phyloP scores from a whole-genome alignment of 208 protist species.

The Trypanosoma rangeli region DNA sequence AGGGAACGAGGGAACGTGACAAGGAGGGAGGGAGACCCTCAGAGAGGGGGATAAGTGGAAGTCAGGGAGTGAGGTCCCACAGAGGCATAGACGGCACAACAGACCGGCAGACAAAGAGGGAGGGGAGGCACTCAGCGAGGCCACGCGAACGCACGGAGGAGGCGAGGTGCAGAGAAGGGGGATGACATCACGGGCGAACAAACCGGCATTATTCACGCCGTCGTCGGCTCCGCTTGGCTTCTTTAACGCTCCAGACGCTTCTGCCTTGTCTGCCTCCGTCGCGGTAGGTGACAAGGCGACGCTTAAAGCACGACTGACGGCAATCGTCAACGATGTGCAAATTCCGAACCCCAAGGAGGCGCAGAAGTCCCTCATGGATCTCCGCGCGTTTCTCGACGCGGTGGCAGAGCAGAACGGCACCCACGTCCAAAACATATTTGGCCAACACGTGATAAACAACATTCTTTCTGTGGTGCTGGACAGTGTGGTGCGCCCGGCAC shows the following conservation, averaged over 20 bases:
- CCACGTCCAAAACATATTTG: slow-evolving; percentile 52
- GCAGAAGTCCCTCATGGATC: slow-evolving; percentile 39
- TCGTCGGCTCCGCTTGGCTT: background rate
- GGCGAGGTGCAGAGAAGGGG: background rate
- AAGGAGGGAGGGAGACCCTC: background rate
- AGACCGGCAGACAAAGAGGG: background rate
- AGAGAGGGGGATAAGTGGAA: no score
- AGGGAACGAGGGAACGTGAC: background rate
- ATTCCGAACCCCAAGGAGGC: slow-evolving; percentile 33
- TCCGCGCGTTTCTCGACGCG: slow-evolving; percentile 45
- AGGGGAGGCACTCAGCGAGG: background rate
- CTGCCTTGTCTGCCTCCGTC: background rate
- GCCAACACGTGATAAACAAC: slow-evolving; percentile 75
- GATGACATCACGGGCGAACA: background rate
- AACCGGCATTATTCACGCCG: background rate
- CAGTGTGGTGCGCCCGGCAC: slow-evolving; percentile 54
- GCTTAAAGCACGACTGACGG: slow-evolving; percentile 23
- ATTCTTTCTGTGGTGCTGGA: slow-evolving; percentile 67
- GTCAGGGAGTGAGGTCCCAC: no score
- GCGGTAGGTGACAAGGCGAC: background rate
- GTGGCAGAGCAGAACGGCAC: slow-evolving; percentile 45
- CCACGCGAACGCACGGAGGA: background rate
- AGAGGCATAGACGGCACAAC: background rate
- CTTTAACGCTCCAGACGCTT: background rate
- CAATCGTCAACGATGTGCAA: slow-evolving; percentile 34